Percentiles rank a stretch among this genome's conserved stretches.
Evolutionary conservation across 805 yeast species (phyloP).

Genomic region (Lachancea dasiensis): DNA sequence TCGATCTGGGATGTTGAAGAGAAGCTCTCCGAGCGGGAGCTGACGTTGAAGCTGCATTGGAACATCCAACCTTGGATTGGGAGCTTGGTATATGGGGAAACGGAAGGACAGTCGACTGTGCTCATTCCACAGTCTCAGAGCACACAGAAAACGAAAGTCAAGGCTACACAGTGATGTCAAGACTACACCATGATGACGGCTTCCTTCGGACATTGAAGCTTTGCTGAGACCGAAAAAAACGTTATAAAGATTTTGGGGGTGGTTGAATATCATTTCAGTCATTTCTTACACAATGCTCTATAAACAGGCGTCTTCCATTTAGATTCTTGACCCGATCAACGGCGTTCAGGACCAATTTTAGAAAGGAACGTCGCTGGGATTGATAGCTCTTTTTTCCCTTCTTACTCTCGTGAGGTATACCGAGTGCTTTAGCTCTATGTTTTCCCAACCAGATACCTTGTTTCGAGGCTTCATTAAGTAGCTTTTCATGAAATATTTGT

Average conservation of each 20-base stretch:
- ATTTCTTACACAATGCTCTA: not conserved
- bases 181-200: too few relatives aligned
- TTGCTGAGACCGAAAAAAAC: too few relatives aligned
- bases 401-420: slow-evolving; percentile 18
- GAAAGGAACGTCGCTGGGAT: slow-evolving; percentile 9
- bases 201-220: too few relatives aligned
- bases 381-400: slow-evolving; percentile 11
- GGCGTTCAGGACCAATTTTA: not conserved
- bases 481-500: slow-evolving; percentile 32
- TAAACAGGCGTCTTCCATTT: not conserved
- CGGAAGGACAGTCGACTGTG: slow-evolving; percentile 26
- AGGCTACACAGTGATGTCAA: not conserved
- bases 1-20: slow-evolving; percentile 81
- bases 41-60: slow-evolving; percentile 73
- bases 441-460: slow-evolving; percentile 21
- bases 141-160: not conserved
- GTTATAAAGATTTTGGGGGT: too few relatives aligned
- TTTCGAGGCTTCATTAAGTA: slow-evolving; percentile 24
- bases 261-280: slow-evolving; percentile 4
- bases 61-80: slow-evolving; percentile 92
- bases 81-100: slow-evolving; percentile 62
- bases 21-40: slow-evolving; percentile 51
- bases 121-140: slow-evolving; percentile 1
- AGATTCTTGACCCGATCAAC: not conserved
- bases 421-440: slow-evolving; percentile 17